Conservation (phyloP, 148 eudicot genomes). For the Diospyros kaki region DNA sequence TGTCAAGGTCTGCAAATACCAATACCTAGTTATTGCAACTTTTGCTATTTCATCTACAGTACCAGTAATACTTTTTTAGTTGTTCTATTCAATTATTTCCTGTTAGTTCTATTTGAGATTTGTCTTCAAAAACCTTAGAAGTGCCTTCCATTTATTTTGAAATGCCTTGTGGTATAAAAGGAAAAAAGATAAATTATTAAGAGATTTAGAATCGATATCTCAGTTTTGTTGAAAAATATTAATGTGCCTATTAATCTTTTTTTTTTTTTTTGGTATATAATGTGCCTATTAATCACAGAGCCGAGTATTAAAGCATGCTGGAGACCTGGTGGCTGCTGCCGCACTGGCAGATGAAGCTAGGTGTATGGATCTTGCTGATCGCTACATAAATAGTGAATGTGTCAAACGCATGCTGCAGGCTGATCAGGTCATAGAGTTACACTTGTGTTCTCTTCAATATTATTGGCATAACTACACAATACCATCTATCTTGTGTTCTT, state of each 20-base stretch:
- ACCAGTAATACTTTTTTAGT: background rate
- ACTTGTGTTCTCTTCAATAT: background rate
- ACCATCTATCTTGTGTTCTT: background rate
- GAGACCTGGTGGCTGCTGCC: slow-evolving; percentile 90
- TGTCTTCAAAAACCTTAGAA: background rate
- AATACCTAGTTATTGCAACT: background rate
- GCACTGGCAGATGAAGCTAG: slow-evolving; percentile 99
- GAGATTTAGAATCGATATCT: background rate
- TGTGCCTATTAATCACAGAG: slow-evolving; percentile 42
- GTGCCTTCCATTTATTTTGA: background rate
- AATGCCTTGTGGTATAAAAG: background rate
- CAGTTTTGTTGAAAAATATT: background rate
- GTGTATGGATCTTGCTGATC: slow-evolving; percentile 99
- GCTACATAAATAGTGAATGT: slow-evolving; percentile 89
- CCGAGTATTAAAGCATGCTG: slow-evolving; percentile 95
- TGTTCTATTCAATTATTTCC: background rate
- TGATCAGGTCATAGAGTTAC: slow-evolving; percentile 61
- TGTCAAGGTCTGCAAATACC: slow-evolving; percentile 62
- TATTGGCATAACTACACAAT: background rate
- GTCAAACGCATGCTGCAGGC: slow-evolving; percentile 99
- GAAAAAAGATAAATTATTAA: background rate
- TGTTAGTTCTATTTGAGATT: background rate
- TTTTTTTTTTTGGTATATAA: background rate
- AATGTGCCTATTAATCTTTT: slow-evolving; percentile 1
- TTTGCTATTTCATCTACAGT: background rate